Conservation (phyloP, 1,284 basidiomycete species). For the Sparassis latifolia region DNA sequence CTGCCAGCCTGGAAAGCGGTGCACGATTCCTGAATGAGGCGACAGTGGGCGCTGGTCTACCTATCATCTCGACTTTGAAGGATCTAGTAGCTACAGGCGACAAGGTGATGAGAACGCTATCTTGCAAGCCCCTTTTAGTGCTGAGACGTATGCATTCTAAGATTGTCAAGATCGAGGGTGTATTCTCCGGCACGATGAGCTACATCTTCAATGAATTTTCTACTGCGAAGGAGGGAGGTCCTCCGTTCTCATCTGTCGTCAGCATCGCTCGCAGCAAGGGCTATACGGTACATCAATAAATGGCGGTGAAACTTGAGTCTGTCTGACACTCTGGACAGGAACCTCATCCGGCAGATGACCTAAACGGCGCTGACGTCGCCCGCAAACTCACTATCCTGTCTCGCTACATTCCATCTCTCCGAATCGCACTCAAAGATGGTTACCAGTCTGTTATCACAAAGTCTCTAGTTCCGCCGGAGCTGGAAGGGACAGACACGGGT, state of each 20-base stretch:
- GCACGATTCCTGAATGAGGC: conserved; percentile 83
- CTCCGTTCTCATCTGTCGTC: conserved; percentile 86
- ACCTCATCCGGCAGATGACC: conserved; percentile 94
- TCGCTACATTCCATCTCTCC: conserved; percentile 59
- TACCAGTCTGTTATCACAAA: conserved; percentile 79
- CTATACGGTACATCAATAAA: conserved; percentile 67
- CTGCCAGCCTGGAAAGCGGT: conserved; percentile 48
- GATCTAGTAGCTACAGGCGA: conserved; percentile 92
- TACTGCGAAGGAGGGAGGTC: conserved; percentile 49
- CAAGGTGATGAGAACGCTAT: conserved; percentile 42
- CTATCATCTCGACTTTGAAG: conserved; percentile 87
- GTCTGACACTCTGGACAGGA: conserved; percentile 48
- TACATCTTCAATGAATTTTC: conserved; percentile 99
- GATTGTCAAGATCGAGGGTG: conserved; percentile 78
- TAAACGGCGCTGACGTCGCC: conserved; percentile 95
- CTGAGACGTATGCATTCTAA: conserved; percentile 19
- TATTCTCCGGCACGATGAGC: conserved; percentile 92
- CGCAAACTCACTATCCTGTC: conserved; percentile 95
- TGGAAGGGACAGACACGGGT: conserved; percentile 63
- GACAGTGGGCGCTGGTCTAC: conserved; percentile 94
- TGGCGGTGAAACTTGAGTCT: background rate
- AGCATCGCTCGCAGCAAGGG: conserved; percentile 86
- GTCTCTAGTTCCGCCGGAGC: conserved; percentile 79
- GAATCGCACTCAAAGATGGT: conserved; percentile 54
- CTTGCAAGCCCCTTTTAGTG: background rate